phyloP scores from a whole-genome alignment of 228 moss, liverwort and hornwort genomes.

The Sphagnum magellanicum region DNA sequence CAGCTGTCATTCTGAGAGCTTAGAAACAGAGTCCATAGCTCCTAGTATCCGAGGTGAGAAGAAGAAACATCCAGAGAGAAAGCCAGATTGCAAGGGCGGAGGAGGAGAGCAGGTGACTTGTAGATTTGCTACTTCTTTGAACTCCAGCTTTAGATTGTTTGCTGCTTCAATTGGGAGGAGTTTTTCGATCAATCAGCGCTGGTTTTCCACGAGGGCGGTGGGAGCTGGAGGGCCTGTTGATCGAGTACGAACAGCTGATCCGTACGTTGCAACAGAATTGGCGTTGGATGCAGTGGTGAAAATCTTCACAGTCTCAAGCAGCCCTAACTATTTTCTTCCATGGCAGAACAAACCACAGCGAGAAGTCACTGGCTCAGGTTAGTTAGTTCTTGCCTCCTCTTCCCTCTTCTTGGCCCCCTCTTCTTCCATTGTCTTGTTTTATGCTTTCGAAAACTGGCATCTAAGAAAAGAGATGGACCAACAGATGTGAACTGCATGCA shows the following conservation, averaged over 20 bases:
- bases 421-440: not conserved
- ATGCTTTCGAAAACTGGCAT: too few species aligned
- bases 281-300: slow-evolving; percentile 93
- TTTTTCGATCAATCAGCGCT: too few species aligned
- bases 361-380: slow-evolving; percentile 93
- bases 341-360: slow-evolving; percentile 99
- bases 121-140: too few species aligned
- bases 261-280: slow-evolving; percentile 75
- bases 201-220: too few species aligned
- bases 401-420: not conserved
- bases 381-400: slow-evolving; percentile 5
- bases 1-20: too few species aligned
- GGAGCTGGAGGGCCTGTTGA: slow-evolving; percentile 12
- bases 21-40: too few species aligned
- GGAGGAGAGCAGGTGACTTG: too few species aligned
- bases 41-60: too few species aligned
- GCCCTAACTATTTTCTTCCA: slow-evolving; percentile 90
- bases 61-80: too few species aligned
- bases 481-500: slow-evolving; percentile 11
- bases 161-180: too few species aligned
- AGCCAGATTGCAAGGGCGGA: too few species aligned
- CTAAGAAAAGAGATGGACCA: not conserved
- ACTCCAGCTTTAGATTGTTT: too few species aligned
- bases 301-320: slow-evolving; percentile 85
- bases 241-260: slow-evolving; percentile 53